A percentile compares a stretch with the other conserved stretches of the same genome.
Conservation (phyloP, 768 basidiomycete genomes). For the Cystobasidium tubakii region DNA sequence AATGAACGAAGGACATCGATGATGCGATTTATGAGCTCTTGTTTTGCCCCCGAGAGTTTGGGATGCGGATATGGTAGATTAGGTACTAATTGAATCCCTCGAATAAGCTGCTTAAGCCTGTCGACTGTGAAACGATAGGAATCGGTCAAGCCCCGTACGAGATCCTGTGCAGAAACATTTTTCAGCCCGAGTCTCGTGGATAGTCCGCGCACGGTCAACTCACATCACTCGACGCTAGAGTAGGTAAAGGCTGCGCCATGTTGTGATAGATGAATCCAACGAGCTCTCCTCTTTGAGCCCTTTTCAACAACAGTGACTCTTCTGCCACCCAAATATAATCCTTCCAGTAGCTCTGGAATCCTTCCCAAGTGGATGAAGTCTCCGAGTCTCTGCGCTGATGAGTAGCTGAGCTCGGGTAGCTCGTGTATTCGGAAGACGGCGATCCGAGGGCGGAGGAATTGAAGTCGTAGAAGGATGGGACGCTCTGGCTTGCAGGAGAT, state of each 20-base stretch:
- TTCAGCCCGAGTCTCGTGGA: not conserved
- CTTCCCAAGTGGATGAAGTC: not conserved
- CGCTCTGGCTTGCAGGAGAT: not conserved
- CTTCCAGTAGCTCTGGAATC: not conserved
- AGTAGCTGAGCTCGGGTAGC: not conserved
- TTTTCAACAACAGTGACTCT: not conserved
- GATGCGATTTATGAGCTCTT: conserved; percentile 8
- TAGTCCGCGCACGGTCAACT: not conserved
- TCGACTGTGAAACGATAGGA: conserved; percentile 3
- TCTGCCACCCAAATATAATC: not conserved
- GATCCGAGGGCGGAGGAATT: not conserved
- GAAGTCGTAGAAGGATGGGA: not conserved
- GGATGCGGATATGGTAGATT: not conserved
- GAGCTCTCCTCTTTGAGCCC: not conserved
- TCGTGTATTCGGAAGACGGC: not conserved
- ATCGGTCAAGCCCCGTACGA: not conserved
- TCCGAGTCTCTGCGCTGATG: not conserved
- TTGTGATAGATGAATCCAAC: not conserved
- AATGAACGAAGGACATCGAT: not conserved
- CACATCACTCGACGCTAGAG: not conserved
- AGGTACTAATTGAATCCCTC: not conserved
- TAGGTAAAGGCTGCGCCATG: not conserved
- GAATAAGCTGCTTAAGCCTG: conserved; percentile 20
- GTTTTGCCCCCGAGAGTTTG: conserved; percentile 4
- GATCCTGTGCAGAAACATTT: not conserved